Conservation (phyloP, 768 basidiomycete species). For the Tricholomella constricta region DNA sequence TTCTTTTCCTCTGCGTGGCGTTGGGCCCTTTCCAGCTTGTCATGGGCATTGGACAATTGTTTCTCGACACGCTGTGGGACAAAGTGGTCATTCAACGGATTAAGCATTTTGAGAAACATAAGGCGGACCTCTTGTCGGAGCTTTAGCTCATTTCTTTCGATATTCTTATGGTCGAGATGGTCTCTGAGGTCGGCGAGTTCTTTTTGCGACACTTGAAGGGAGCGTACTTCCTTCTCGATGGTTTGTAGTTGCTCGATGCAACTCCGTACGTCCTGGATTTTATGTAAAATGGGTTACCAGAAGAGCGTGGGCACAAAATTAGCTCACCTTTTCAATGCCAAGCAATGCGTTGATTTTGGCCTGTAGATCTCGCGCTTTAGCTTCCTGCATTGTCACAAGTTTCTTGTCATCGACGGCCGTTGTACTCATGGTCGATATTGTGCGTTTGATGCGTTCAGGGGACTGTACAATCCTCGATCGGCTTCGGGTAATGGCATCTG, state of each 20-base stretch:
- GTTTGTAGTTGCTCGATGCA: constrained; percentile 78
- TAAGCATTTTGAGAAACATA: background rate
- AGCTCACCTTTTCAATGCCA: constrained; percentile 70
- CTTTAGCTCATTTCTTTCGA: constrained; percentile 70
- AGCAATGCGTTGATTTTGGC: constrained; percentile 70
- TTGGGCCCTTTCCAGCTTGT: constrained; percentile 80
- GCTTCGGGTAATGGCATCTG: constrained; percentile 63
- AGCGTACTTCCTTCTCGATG: constrained; percentile 65
- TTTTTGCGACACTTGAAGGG: constrained; percentile 66
- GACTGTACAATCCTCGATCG: constrained; percentile 85
- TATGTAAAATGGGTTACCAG: background rate
- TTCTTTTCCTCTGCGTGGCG: constrained; percentile 82
- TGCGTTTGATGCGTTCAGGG: constrained; percentile 85
- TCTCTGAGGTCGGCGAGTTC: constrained; percentile 70
- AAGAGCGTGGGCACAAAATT: background rate
- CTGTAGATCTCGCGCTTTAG: constrained; percentile 77
- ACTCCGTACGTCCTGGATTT: constrained; percentile 63
- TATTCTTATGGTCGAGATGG: constrained; percentile 68
- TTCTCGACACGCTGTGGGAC: constrained; percentile 70
- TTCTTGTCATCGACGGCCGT: constrained; percentile 73
- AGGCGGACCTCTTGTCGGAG: constrained; percentile 64
- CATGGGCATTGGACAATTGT: constrained; percentile 78
- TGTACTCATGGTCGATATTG: constrained; percentile 73
- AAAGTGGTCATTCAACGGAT: background rate
- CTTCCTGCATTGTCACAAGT: constrained; percentile 62